Evolutionary conservation across 805 yeast genomes (phyloP), one percentile per base, ranked within the genome.

Genomic region (Candida silvicultrix): DNA sequence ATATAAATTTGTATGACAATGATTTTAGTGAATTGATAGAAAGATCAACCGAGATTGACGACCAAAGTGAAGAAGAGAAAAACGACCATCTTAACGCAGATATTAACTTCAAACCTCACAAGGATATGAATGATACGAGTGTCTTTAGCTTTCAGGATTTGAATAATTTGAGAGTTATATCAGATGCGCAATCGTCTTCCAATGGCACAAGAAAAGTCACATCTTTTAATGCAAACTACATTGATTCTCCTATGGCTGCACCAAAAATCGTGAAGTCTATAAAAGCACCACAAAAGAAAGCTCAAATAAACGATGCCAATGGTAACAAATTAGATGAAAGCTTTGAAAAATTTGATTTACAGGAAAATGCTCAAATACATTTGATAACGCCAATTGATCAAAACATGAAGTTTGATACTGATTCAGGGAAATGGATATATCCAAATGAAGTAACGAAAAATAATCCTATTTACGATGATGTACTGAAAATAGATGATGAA

Each of bases 81-180:
- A 23, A 23, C 9, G 5, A 23, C 25, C 36, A 20, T 3, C 29
- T 41, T 20, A 45, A 41, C 16, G 23, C 35, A 37, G 5, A 32
- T 25, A 14, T 2, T 6, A 44, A 43, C 10, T 29, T 38, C 2
- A 37, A 20, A 16, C 22, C 36, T 2, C 34, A 32, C 5, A 38
- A 47, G 41, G 42, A 49, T 21, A 22, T 39, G n/a, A 38, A 49
- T 16, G 38, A 35, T 35, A 35, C 37, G 28, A 43, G n/a, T 35
- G 51, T 53, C 1, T 58, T 48, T 38, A 58, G 62, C 44, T 58
- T 58, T 37, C 58, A 55, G 28, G 61, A 58, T 22, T 44, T 53
- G 35, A 50, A 53, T 22, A 43, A 48, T 52, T 22, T 49, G 43
- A 29, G 39, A 42, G 21, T 31, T 37, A 4, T 51, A 56, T 21